Conservation (phyloP, 163 green algal genomes). For the Chlamydomonas reinhardtii region DNA sequence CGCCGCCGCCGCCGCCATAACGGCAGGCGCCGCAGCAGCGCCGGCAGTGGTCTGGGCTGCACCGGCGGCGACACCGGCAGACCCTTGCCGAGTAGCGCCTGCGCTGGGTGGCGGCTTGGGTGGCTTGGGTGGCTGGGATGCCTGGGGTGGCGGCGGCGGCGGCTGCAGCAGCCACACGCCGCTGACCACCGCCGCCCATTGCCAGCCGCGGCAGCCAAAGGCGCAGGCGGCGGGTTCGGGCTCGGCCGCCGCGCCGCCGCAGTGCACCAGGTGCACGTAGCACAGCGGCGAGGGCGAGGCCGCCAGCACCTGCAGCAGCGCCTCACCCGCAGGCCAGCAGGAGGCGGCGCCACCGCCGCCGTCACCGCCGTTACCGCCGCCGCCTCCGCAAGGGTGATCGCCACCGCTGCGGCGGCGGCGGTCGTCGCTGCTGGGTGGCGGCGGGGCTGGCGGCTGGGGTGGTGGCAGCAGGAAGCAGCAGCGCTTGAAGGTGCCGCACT, state of each 20-base stretch:
- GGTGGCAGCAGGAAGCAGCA: slow-evolving; percentile 5
- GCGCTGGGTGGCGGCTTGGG: too few species aligned
- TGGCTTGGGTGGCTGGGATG: too few species aligned
- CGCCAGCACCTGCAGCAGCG: neutral
- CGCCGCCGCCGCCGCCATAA: neutral
- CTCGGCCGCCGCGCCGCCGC: neutral
- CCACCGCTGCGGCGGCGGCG: neutral
- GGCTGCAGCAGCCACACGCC: slow-evolving; percentile 9
- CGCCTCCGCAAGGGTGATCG: too few species aligned
- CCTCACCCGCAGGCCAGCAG: neutral
- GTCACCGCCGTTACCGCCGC: neutral
- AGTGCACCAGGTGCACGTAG: slow-evolving; percentile 13
- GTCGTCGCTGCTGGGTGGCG: neutral
- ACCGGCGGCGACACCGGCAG: too few species aligned
- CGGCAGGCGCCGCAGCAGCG: too few species aligned
- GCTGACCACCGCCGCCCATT: neutral
- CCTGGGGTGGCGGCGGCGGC: neutral
- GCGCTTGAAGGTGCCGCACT: neutral
- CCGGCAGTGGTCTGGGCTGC: too few species aligned
- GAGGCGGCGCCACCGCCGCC: neutral
- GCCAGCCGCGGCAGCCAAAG: slow-evolving; percentile 3
- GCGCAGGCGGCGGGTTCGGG: neutral
- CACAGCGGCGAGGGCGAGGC: neutral
- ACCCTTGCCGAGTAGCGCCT: neutral
- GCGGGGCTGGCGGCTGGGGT: neutral